Conservation (phyloP, 306 rosid species). For the Prunus davidiana region DNA sequence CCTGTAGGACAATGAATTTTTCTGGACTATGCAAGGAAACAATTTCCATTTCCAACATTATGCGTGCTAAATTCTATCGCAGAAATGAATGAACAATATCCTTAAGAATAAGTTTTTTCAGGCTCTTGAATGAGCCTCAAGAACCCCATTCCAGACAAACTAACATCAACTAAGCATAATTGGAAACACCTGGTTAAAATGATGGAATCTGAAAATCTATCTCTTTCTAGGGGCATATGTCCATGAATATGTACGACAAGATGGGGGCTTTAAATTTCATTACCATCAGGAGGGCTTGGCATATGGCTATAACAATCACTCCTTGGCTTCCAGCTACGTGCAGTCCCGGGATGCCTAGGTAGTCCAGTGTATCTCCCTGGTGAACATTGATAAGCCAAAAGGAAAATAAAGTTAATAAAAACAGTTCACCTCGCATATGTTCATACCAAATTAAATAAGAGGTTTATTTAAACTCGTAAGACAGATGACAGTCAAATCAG, state of each 20-base stretch:
- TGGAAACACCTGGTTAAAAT: not conserved
- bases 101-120: not conserved
- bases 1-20: not conserved
- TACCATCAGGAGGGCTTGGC: constrained; percentile 94
- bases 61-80: no score
- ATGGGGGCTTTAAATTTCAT: constrained; percentile 10
- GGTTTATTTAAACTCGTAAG: not conserved
- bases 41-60: not conserved
- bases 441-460: not conserved
- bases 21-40: not conserved
- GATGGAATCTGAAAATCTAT: not conserved
- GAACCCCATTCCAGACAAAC: constrained; percentile 2
- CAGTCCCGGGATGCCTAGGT: constrained; percentile 90
- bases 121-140: not conserved
- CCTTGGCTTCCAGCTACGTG: constrained; percentile 98
- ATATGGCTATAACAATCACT: constrained; percentile 83
- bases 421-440: not conserved
- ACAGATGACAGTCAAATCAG: not conserved
- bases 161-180: constrained; percentile 4
- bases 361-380: constrained; percentile 93
- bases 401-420: constrained; percentile 13
- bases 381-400: constrained; percentile 20
- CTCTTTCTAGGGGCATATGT: not conserved
- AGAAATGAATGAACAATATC: not conserved
- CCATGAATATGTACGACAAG: not conserved